phyloP scores from a whole-genome alignment of 1,139 yeast genomes.

The Kodamaea suecica region DNA sequence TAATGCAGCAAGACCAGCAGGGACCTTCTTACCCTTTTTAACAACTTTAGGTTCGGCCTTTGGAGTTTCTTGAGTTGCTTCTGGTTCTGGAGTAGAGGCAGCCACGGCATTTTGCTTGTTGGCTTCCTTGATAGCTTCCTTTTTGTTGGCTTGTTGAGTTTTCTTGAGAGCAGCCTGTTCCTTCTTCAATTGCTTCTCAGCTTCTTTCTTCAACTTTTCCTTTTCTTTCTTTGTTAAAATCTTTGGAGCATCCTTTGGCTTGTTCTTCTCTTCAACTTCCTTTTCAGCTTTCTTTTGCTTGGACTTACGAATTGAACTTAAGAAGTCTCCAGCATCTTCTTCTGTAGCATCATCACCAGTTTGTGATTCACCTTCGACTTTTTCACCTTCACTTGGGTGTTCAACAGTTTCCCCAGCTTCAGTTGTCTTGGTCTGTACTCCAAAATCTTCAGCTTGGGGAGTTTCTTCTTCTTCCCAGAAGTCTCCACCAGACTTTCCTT shows the following conservation, averaged over 20 bases:
- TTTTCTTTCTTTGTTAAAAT: conserved; percentile 94
- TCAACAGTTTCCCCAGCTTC: conserved; percentile 21
- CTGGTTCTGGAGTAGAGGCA: conserved; percentile 25
- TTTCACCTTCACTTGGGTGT: conserved; percentile 16
- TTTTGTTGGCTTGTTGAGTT: conserved; percentile 56
- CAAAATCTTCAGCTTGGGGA: conserved; percentile 57
- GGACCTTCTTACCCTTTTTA: conserved; percentile 63
- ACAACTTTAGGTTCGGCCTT: conserved; percentile 26
- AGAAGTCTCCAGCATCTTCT: conserved; percentile 46
- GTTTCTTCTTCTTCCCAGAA: conserved; percentile 77
- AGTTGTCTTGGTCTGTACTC: conserved; percentile 19
- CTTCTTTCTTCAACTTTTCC: conserved; percentile 96
- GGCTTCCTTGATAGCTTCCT: conserved; percentile 62
- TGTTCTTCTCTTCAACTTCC: conserved; percentile 51
- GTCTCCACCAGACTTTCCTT: conserved; percentile 57
- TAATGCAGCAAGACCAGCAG: conserved; percentile 78
- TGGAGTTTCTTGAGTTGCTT: conserved; percentile 24
- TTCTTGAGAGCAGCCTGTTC: conserved; percentile 87
- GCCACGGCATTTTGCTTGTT: conserved; percentile 55
- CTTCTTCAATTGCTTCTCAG: conserved; percentile 91
- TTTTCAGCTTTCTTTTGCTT: conserved; percentile 70
- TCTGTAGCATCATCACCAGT: conserved; percentile 13
- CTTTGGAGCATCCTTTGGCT: conserved; percentile 56
- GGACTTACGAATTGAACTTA: conserved; percentile 76
- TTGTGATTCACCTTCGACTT: conserved; percentile 23